These are phyloP conservation scores for Dillenia turbinata DNA, from an alignment of 164 flowering plant genomes.

Conservation along the genomic window DNA sequence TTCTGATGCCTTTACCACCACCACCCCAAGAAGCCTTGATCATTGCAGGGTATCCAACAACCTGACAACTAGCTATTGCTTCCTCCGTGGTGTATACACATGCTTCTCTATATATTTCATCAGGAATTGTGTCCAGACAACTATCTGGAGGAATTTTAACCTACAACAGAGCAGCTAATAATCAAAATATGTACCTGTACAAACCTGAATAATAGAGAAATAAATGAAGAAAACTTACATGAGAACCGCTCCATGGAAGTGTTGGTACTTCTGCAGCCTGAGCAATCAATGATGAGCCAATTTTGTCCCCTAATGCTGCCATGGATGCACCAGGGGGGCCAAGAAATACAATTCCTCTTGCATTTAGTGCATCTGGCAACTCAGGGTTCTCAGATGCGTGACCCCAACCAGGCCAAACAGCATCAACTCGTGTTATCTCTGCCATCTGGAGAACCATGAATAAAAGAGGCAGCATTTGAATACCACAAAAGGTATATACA, in stretches of 20 bases:
- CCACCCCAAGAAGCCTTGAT: constrained; percentile 99
- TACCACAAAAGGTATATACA: neutral
- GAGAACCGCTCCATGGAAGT: constrained; percentile 99
- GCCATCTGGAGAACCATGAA: constrained; percentile 61
- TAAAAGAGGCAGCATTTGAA: constrained; percentile 6
- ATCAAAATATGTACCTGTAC: neutral
- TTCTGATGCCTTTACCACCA: constrained; percentile 99
- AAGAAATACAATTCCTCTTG: constrained; percentile 82
- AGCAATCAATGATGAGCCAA: constrained; percentile 98
- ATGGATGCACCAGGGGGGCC: constrained; percentile 94
- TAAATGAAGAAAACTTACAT: constrained; percentile 41
- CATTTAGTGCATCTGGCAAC: constrained; percentile 86
- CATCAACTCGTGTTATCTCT: constrained; percentile 91
- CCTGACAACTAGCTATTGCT: constrained; percentile 94
- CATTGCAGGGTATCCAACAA: constrained; percentile 99
- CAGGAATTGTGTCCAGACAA: constrained; percentile 78
- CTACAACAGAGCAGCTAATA: constrained; percentile 30
- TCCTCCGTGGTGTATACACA: constrained; percentile 96
- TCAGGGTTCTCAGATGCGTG: constrained; percentile 99
- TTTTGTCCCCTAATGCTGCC: constrained; percentile 98
- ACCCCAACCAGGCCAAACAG: constrained; percentile 99
- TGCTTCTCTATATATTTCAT: constrained; percentile 75
- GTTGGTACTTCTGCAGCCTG: constrained; percentile 99
- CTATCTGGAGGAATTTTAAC: constrained; percentile 81
- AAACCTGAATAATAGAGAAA: constrained; percentile 3